phyloP scores from a whole-genome alignment of 345 rosid genomes.

The Gynandropsis gynandra region DNA sequence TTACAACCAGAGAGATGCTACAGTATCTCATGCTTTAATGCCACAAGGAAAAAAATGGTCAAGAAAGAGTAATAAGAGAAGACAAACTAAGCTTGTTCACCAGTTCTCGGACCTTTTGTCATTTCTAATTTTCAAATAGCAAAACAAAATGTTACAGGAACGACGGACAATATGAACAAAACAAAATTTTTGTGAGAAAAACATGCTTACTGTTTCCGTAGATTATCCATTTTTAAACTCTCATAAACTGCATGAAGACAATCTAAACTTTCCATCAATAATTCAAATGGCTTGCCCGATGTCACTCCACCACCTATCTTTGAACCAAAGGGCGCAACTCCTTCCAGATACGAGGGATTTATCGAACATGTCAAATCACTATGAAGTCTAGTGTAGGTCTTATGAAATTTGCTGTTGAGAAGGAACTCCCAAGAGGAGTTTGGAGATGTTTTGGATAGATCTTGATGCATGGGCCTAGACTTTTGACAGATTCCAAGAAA shows the following conservation, averaged over 20 bases:
- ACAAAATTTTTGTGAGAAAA: conserved; percentile 13
- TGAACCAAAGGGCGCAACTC: conserved; percentile 28
- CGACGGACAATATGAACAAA: background rate
- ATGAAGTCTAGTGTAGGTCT: conserved; percentile 44
- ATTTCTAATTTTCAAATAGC: conserved; percentile 8
- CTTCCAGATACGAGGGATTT: conserved; percentile 25
- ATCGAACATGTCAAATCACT: conserved; percentile 32
- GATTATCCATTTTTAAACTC: conserved; percentile 82
- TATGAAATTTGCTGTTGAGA: conserved; percentile 71
- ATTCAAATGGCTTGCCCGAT: conserved; percentile 36
- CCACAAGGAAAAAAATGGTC: conserved; percentile 8
- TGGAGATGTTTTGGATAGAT: conserved; percentile 26
- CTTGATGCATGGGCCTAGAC: conserved; percentile 31
- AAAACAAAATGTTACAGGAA: conserved; percentile 5
- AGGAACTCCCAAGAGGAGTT: conserved; percentile 87
- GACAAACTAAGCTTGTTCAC: background rate
- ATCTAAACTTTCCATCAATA: conserved; percentile 54
- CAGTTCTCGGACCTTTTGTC: background rate
- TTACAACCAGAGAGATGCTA: background rate
- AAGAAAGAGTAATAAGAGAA: conserved; percentile 6
- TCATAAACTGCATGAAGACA: conserved; percentile 89
- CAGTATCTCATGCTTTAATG: conserved; percentile 15
- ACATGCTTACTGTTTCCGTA: conserved; percentile 65
- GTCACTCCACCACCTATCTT: conserved; percentile 28
- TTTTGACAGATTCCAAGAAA: conserved; percentile 57